These are phyloP conservation scores for Rutidosis leptorrhynchoides DNA, from an alignment of 129 eudicot genomes.

Conservation along the genomic window DNA sequence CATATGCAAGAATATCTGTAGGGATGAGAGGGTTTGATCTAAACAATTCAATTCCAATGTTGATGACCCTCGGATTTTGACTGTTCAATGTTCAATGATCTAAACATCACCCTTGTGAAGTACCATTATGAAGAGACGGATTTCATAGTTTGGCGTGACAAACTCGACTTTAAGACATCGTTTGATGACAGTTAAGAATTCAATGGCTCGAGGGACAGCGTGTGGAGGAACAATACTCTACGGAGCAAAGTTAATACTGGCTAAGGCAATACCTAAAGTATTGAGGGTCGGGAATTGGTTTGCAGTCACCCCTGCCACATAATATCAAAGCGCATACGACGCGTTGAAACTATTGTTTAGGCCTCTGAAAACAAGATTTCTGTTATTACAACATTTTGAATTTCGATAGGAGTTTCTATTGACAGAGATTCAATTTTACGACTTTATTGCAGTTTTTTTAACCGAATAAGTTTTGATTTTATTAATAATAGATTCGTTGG, in stretches of 20 bases:
- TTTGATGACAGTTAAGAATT: neutral
- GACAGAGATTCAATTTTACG: no score
- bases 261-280: neutral
- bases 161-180: neutral
- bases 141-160: neutral
- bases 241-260: neutral
- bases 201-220: neutral
- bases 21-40: neutral
- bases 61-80: neutral
- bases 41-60: neutral
- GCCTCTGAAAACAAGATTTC: neutral
- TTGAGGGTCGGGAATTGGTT: neutral
- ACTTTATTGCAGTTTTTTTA: no score
- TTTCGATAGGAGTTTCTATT: no score
- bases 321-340: neutral
- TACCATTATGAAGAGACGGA: slow-evolving; percentile 17
- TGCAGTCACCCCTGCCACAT: neutral
- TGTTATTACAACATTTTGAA: neutral
- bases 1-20: neutral
- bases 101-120: slow-evolving; percentile 42
- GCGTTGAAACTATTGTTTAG: neutral
- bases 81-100: slow-evolving; percentile 21
- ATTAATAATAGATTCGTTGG: no score
- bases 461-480: no score
- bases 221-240: neutral